phyloP scores from a whole-genome alignment of 2,329 filamentous ascomycete species.

The Allantophomopsis lycopodina region DNA sequence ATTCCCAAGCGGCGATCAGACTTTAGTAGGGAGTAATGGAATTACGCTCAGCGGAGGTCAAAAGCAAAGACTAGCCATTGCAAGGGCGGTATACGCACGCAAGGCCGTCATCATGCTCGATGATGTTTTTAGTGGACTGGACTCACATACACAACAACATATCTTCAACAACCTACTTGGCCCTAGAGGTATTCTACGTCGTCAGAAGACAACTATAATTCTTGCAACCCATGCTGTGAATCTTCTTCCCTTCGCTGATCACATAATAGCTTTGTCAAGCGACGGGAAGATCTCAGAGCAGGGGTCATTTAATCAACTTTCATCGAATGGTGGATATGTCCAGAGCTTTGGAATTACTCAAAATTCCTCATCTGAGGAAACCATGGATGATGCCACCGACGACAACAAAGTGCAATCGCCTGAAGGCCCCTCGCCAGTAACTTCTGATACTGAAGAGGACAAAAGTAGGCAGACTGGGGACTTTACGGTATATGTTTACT shows the following conservation, averaged over 20 bases:
- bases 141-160: conserved; percentile 5
- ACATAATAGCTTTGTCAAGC: conserved; percentile 20
- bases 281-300: conserved; percentile 20
- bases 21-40: conserved; percentile 13
- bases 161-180: conserved; percentile 5
- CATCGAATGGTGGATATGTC: conserved; percentile 19
- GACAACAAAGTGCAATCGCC: background rate
- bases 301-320: conserved; percentile 20
- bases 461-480: conserved; percentile 4
- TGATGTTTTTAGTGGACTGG: conserved; percentile 10
- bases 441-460: background rate
- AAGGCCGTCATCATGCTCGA: conserved; percentile 7
- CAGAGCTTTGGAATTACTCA: conserved; percentile 6
- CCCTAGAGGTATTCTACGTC: conserved; percentile 3
- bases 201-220: conserved; percentile 18
- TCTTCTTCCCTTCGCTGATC: conserved; percentile 19
- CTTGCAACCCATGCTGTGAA: conserved; percentile 17
- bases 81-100: conserved; percentile 8
- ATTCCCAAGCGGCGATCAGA: conserved; percentile 12
- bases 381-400: too few relatives aligned
- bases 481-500: conserved; percentile 7
- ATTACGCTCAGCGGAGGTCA: conserved; percentile 13
- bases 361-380: background rate
- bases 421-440: background rate
- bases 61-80: conserved; percentile 7